Conservation (phyloP, 2,329 filamentous ascomycete species). For the Ramichloridium luteum region DNA sequence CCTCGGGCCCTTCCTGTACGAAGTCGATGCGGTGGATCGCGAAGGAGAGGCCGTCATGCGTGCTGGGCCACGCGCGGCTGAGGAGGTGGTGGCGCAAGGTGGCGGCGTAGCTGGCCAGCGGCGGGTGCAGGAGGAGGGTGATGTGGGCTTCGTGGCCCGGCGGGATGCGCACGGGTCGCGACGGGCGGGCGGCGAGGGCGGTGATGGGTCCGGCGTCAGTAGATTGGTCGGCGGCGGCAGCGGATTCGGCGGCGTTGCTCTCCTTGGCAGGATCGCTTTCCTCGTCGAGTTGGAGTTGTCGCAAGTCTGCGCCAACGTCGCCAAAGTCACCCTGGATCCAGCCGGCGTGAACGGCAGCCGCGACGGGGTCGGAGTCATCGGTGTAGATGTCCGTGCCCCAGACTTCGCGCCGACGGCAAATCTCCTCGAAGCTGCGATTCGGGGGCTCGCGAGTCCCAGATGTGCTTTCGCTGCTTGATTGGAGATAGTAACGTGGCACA, state of each 20-base stretch:
- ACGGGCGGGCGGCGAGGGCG: constrained; percentile 24
- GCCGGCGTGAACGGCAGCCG: constrained; percentile 83
- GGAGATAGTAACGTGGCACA: constrained; percentile 65
- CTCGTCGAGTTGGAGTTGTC: constrained; percentile 22
- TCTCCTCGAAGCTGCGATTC: constrained; percentile 60
- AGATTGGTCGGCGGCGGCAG: too few species aligned
- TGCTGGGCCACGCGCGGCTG: constrained; percentile 64
- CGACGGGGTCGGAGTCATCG: constrained; percentile 87
- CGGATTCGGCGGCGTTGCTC: constrained; percentile 1
- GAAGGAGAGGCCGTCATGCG: constrained; percentile 81
- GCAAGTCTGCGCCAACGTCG: constrained; percentile 33
- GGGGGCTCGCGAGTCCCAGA: constrained; percentile 8
- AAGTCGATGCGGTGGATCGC: constrained; percentile 72
- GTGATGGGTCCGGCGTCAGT: too few species aligned
- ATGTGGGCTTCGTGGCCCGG: constrained; percentile 71
- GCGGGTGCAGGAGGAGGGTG: constrained; percentile 70
- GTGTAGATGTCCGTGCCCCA: constrained; percentile 96
- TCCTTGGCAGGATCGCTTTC: constrained; percentile 9
- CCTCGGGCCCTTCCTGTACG: constrained; percentile 60
- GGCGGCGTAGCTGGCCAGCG: constrained; percentile 62
- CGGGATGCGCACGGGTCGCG: constrained; percentile 52
- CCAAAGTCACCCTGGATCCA: constrained; percentile 86
- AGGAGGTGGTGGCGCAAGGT: constrained; percentile 69
- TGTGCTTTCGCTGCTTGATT: constrained; percentile 6
- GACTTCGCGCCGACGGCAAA: constrained; percentile 65